These are phyloP conservation scores for Candida coquimbonensis DNA, from an alignment of 805 yeast genomes.

Conservation along the genomic window DNA sequence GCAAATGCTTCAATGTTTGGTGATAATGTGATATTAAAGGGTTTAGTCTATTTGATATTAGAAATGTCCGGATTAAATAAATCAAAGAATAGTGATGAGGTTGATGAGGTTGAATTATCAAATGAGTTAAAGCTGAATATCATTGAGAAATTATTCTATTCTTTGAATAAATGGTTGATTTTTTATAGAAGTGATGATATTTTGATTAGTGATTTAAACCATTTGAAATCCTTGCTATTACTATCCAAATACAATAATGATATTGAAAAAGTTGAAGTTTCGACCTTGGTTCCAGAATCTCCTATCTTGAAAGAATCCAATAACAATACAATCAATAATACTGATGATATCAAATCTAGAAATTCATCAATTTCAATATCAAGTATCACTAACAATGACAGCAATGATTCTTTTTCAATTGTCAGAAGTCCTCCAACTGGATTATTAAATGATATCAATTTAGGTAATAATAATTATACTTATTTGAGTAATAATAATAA, in stretches of 20 bases:
- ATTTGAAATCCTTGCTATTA: neutral
- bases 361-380: constrained; percentile 2
- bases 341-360: neutral
- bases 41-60: constrained; percentile 5
- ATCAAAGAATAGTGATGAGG: neutral
- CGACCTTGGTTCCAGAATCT: no score
- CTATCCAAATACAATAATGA: neutral
- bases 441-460: neutral
- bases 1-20: neutral
- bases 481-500: neutral
- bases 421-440: constrained; percentile 5
- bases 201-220: neutral
- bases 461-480: neutral
- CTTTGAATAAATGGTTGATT: constrained; percentile 4
- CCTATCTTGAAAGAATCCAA: no score
- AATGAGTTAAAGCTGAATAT: neutral
- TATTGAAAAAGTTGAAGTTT: no score
- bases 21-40: constrained; percentile 9
- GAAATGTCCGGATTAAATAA: constrained; percentile 1
- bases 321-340: no score
- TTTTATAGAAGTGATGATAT: neutral
- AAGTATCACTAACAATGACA: neutral
- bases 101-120: no score
- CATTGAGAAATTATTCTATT: constrained; percentile 2
- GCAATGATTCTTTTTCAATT: neutral